phyloP scores from a whole-genome alignment of 352 stramenopile genomes.

The Phytophthora multivora region DNA sequence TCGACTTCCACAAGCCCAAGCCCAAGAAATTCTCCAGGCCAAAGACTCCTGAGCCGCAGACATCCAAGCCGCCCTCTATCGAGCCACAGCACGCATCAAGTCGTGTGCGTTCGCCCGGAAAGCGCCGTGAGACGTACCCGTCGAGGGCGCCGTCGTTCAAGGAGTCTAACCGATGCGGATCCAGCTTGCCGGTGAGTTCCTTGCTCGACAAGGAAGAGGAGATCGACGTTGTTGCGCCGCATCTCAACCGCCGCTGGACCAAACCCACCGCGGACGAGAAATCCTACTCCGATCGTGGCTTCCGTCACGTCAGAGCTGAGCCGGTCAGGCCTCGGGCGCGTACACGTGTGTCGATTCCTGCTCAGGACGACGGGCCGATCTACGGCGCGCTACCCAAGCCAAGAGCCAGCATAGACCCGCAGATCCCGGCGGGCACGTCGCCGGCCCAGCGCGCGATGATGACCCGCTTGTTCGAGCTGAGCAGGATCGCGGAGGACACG shows the following conservation, averaged over 20 bases:
- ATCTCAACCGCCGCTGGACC: conserved; percentile 11
- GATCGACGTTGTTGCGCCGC: conserved; percentile 1
- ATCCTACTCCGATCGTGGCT: conserved; percentile 17
- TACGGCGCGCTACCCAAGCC: conserved; percentile 13
- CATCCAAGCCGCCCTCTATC: background rate
- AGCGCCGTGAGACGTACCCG: conserved; percentile 16
- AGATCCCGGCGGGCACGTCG: conserved; percentile 14
- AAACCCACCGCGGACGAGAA: conserved; percentile 11
- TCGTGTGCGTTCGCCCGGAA: background rate
- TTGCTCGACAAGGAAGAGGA: conserved; percentile 13
- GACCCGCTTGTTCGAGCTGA: conserved; percentile 50
- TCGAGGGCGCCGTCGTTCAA: background rate
- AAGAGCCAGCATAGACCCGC: conserved; percentile 2
- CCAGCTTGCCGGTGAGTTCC: conserved; percentile 18
- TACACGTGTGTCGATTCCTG: conserved; percentile 19
- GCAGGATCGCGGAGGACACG: conserved; percentile 51
- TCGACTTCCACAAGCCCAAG: conserved; percentile 26
- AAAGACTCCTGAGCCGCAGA: background rate
- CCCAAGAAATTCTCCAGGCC: conserved; percentile 10
- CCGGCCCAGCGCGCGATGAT: conserved; percentile 27
- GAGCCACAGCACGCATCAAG: background rate
- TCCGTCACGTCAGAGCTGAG: background rate
- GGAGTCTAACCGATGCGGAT: background rate
- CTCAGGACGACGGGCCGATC: background rate
- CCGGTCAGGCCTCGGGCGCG: conserved; percentile 12